phyloP scores from a whole-genome alignment of 129 eudicot genomes.

The Helianthus tuberosus region DNA sequence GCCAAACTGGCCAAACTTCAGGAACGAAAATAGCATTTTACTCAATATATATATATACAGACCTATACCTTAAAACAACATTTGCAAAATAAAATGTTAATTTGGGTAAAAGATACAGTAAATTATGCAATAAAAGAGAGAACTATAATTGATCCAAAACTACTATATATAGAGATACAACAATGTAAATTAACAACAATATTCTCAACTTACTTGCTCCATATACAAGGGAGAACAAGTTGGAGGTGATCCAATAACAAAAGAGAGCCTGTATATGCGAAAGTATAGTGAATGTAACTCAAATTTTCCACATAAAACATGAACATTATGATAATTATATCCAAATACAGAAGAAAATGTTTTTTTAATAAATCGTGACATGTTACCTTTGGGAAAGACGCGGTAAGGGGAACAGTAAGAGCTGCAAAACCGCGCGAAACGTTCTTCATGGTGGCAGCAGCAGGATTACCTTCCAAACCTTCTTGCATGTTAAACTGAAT shows the following conservation, averaged over 20 bases:
- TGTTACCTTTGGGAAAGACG: slow-evolving; percentile 74
- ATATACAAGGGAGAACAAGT: slow-evolving; percentile 61
- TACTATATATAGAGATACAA: not conserved
- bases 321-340: not conserved
- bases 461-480: slow-evolving; percentile 88
- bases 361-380: not conserved
- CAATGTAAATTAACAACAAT: not conserved
- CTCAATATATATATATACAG: not conserved
- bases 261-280: slow-evolving; percentile 70
- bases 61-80: slow-evolving; percentile 58
- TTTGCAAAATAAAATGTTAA: not conserved
- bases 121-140: not conserved
- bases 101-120: not conserved
- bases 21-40: no score
- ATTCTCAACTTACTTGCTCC: slow-evolving; percentile 15
- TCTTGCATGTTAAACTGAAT: slow-evolving; percentile 73
- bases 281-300: no score
- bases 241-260: slow-evolving; percentile 90
- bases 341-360: not conserved
- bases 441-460: slow-evolving; percentile 71
- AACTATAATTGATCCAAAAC: not conserved
- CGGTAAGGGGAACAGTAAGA: slow-evolving; percentile 75
- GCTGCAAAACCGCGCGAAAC: slow-evolving; percentile 79
- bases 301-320: not conserved
- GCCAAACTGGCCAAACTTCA: no score